Base-by-base conservation (phyloP, 352 stramenopile species). In the Albugo laibachii region DNA sequence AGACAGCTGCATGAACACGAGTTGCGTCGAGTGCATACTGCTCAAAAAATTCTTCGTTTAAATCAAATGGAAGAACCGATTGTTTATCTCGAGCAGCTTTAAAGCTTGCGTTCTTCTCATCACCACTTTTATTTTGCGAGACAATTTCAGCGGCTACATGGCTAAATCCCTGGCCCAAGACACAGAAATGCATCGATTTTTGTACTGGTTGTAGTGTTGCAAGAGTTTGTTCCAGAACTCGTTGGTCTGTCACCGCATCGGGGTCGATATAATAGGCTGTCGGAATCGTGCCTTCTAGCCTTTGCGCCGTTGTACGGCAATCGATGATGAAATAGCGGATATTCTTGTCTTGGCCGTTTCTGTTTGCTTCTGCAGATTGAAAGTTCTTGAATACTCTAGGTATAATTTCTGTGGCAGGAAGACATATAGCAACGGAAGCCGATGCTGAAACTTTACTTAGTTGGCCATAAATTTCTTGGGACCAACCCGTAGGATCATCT, bases 241-340 rank as follows among this genome's bases (percentile, higher is more conserved):
- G 41, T 8, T 61, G 48, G 40, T 87, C 65, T 2, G 64, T 70
- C 13, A 80, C 55, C 6, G 66, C 55, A 14, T 86, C 66, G 0
- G 77, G 76, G 37, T 87, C 72, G 41, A 87, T 78, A 38, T 71
- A 58, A 51, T 86, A 87, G 15, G 74, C 76, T 5, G 75, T 91
- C 0, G 77, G 77, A 39, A 91, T 65, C 41, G 77, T 62, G 0
- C 75, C 77, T 12, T 62, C 52, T 1, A 41, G 31, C 13, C 61
- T 63, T 18, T 82, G 64, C 8, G 70, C 57, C 1, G 38, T 42
- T 0, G 66, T 56, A 13, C 77, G 72, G 48, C 77, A 91, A 54
- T 91, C 77, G 1, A 91, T 47, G 24, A 86, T 68, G 41, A 88
- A 86, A 38, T 77, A 91, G 0, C 70, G 72, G 48, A 85, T 72